phyloP scores from a whole-genome alignment of 75 land plant species.

The Gnetum montanum region DNA sequence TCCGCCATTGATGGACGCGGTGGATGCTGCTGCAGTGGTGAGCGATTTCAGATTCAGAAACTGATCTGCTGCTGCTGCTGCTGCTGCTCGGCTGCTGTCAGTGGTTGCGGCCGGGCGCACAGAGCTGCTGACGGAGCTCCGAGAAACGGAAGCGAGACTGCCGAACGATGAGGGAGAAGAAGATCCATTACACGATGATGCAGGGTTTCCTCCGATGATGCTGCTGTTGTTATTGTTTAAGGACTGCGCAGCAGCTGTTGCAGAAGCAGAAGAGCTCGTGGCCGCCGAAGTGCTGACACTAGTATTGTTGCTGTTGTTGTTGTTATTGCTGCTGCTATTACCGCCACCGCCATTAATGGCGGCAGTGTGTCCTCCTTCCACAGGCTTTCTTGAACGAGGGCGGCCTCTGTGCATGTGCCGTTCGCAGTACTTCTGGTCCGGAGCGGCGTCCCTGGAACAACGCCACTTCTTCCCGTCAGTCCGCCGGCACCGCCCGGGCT shows the following conservation, averaged over 20 bases:
- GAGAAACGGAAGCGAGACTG: background rate
- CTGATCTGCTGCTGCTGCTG: slow-evolving; percentile 4
- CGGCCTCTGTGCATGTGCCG: slow-evolving; percentile 73
- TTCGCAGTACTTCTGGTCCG: slow-evolving; percentile 81
- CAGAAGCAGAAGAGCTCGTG: background rate
- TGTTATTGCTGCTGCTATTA: background rate
- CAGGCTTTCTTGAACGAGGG: slow-evolving; percentile 68
- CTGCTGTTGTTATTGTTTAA: too few relatives aligned
- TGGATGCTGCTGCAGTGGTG: too few relatives aligned
- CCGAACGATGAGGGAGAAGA: background rate
- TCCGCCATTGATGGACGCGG: slow-evolving; percentile 20
- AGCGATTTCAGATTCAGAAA: background rate
- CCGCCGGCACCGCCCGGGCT: slow-evolving; percentile 73
- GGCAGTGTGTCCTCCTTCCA: slow-evolving; percentile 23
- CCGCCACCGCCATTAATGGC: too few relatives aligned
- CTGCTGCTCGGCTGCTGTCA: background rate
- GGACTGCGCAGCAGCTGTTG: background rate
- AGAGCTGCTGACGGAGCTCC: background rate
- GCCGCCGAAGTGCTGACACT: background rate
- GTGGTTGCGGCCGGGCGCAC: background rate
- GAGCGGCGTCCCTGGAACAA: slow-evolving; percentile 66
- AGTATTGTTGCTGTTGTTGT: background rate
- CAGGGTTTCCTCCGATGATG: background rate
- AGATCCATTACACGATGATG: background rate
- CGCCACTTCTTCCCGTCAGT: slow-evolving; percentile 88